phyloP scores from a whole-genome alignment of 2,329 filamentous ascomycete genomes.

The Colletotrichum scovillei region DNA sequence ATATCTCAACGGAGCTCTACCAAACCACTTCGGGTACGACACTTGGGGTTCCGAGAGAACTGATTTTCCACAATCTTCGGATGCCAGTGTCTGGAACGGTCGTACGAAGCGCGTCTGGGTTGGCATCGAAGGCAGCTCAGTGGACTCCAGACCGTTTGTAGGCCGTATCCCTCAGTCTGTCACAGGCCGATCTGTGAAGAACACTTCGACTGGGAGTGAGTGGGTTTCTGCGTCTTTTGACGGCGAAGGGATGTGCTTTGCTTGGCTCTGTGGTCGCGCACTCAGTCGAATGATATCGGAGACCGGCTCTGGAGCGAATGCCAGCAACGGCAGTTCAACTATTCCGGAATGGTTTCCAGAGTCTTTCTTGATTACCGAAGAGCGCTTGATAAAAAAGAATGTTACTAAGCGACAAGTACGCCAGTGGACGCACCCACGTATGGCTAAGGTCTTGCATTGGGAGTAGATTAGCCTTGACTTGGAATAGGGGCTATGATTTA shows the following conservation, averaged over 20 bases:
- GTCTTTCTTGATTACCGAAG: neutral
- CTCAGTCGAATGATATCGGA: neutral
- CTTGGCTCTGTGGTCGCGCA: neutral
- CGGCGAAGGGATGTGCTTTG: neutral
- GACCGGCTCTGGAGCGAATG: neutral
- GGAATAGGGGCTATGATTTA: too few species aligned
- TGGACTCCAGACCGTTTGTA: neutral
- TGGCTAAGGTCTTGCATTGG: neutral
- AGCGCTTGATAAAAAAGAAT: neutral
- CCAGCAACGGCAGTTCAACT: neutral
- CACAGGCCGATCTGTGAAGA: neutral
- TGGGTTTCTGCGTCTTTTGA: neutral
- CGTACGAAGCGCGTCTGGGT: neutral
- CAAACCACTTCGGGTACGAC: neutral
- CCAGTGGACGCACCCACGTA: neutral
- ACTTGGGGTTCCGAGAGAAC: neutral
- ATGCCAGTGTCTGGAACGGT: neutral
- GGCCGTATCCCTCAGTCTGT: neutral
- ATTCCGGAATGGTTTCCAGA: neutral
- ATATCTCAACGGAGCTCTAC: constrained; percentile 3
- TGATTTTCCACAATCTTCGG: neutral
- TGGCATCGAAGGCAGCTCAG: neutral
- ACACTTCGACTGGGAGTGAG: neutral
- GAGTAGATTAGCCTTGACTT: neutral
- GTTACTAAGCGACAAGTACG: neutral